Evolutionary conservation across 768 basidiomycete genomes (phyloP).

Genomic region (Pleurotus sapidus): DNA sequence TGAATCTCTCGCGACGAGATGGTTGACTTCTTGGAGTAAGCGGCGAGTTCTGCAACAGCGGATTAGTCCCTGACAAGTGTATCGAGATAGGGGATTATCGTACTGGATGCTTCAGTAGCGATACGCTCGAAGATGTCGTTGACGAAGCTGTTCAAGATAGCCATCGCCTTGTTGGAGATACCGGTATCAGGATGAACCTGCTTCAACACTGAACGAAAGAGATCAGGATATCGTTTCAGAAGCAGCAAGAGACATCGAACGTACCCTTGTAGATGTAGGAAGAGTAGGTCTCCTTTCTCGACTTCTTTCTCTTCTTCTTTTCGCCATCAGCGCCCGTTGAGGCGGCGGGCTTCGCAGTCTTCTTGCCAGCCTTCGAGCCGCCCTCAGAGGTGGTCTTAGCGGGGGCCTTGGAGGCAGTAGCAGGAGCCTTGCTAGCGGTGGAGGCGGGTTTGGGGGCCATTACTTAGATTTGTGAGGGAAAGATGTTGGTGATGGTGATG

Average conservation of each 20-base stretch:
- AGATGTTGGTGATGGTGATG: slow-evolving; percentile 10
- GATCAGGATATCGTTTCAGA: neutral
- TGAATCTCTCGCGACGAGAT: slow-evolving; percentile 99
- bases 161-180: slow-evolving; percentile 90
- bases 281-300: slow-evolving; percentile 89
- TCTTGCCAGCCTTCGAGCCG: slow-evolving; percentile 74
- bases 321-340: slow-evolving; percentile 60
- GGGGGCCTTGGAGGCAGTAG: slow-evolving; percentile 67
- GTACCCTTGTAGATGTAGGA: slow-evolving; percentile 94
- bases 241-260: slow-evolving; percentile 13
- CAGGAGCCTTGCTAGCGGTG: slow-evolving; percentile 76
- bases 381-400: slow-evolving; percentile 53
- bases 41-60: slow-evolving; percentile 73
- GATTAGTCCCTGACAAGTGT: neutral
- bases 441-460: slow-evolving; percentile 85
- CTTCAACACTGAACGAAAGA: slow-evolving; percentile 59
- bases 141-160: slow-evolving; percentile 81
- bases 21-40: slow-evolving; percentile 98
- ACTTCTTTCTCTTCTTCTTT: slow-evolving; percentile 89
- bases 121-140: slow-evolving; percentile 88
- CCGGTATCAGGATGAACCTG: slow-evolving; percentile 93
- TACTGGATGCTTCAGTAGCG: slow-evolving; percentile 86
- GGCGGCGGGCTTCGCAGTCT: slow-evolving; percentile 44
- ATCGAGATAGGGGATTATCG: slow-evolving; percentile 22
- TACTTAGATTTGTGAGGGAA: slow-evolving; percentile 19